A percentile compares a stretch with the other conserved stretches of the same genome.
Conservation (phyloP, 345 rosid genomes). For the Melaleuca quinquenervia region DNA sequence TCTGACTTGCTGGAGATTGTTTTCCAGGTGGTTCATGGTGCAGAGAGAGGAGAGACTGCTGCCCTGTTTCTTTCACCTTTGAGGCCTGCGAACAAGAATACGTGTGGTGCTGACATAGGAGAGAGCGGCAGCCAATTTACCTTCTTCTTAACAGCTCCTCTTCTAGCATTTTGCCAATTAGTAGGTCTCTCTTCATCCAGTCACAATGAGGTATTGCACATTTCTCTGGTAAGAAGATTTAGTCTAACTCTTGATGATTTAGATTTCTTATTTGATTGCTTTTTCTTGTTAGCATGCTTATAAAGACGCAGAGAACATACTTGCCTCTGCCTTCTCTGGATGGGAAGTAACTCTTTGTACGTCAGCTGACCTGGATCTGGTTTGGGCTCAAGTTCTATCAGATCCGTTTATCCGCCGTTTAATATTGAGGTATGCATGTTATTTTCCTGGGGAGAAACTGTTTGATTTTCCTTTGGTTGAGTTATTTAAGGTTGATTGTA, state of each 20-base stretch:
- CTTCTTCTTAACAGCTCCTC: slow-evolving; percentile 80
- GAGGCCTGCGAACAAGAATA: slow-evolving; percentile 43
- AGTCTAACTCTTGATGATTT: background rate
- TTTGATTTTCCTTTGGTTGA: background rate
- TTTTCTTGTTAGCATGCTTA: slow-evolving; percentile 33
- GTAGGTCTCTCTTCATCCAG: slow-evolving; percentile 44
- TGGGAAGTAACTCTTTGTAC: slow-evolving; percentile 91
- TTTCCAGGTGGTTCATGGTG: slow-evolving; percentile 72
- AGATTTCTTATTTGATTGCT: background rate
- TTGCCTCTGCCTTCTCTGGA: slow-evolving; percentile 56
- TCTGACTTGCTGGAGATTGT: background rate
- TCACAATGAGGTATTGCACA: slow-evolving; percentile 35
- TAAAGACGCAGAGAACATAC: slow-evolving; percentile 62
- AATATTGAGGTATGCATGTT: slow-evolving; percentile 60
- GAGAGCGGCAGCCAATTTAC: slow-evolving; percentile 81
- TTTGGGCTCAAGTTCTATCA: slow-evolving; percentile 86
- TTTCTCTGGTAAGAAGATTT: background rate
- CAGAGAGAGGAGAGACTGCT: slow-evolving; percentile 86
- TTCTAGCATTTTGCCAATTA: slow-evolving; percentile 84
- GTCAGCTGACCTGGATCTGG: slow-evolving; percentile 65
- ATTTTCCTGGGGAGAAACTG: background rate
- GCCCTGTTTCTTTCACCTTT: slow-evolving; percentile 86
- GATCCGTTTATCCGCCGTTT: slow-evolving; percentile 86
- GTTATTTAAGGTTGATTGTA: background rate
- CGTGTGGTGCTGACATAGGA: slow-evolving; percentile 20